A percentile compares a stretch with the other conserved stretches of the same genome.
Evolutionary conservation across 108 stramenopile species (phyloP).

Genomic region (Skeletonema potamos): DNA sequence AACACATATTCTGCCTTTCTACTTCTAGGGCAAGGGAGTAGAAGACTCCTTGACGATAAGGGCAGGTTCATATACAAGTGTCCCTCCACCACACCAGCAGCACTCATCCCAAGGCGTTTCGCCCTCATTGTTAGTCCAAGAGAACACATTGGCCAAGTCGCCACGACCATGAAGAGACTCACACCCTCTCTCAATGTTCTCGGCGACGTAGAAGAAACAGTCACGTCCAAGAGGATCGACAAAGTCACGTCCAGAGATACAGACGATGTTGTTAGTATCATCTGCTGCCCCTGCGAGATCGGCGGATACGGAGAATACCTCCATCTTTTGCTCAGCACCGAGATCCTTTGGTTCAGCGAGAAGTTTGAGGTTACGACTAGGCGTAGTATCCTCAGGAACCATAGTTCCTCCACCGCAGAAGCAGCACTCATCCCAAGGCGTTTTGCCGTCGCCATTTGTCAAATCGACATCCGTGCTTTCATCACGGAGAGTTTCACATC

Average conservation of each 20-base stretch:
- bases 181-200: background rate
- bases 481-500: background rate
- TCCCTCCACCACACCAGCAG: background rate
- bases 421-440: background rate
- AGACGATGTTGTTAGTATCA: background rate
- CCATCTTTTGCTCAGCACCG: background rate
- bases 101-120: background rate
- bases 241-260: background rate
- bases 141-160: background rate
- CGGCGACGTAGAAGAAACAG: background rate
- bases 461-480: background rate
- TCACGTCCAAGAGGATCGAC: background rate
- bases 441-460: background rate
- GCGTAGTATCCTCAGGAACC: background rate
- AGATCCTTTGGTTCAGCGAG: conserved; percentile 7
- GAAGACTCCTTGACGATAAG: background rate
- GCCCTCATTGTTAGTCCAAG: background rate
- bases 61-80: background rate
- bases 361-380: background rate
- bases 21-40: too few species aligned
- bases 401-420: background rate
- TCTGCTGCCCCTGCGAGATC: background rate
- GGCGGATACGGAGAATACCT: background rate
- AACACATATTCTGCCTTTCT: background rate
- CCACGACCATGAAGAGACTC: background rate